Evolutionary conservation across 225 moss, liverwort and hornwort species (phyloP).

Genomic region (Lunularia cruciata): DNA sequence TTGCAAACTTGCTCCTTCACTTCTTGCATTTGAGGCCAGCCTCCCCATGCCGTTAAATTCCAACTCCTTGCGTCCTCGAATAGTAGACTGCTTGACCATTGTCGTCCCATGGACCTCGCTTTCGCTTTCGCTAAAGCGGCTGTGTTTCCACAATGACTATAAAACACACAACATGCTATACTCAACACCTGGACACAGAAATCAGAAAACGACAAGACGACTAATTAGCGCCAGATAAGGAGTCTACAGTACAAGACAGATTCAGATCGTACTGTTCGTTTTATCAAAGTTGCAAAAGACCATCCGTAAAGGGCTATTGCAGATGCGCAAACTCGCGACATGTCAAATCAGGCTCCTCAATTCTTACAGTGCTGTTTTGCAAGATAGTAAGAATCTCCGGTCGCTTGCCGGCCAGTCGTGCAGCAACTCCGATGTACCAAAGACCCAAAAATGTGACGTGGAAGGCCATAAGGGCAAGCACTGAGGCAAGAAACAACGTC

Average conservation of each 20-base stretch:
- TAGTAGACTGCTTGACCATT: conserved; percentile 63
- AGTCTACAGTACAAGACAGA: no score
- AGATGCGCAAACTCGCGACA: conserved; percentile 14
- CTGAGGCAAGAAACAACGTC: conserved; percentile 90
- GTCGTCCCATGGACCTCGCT: conserved; percentile 58
- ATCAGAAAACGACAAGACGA: not conserved
- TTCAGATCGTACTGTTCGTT: no score
- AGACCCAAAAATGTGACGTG: conserved; percentile 88
- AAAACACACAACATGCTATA: conserved; percentile 98
- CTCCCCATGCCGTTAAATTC: conserved; percentile 55
- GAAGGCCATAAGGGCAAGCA: conserved; percentile 72
- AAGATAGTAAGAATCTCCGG: conserved; percentile 92
- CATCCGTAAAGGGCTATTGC: no score
- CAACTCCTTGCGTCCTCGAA: conserved; percentile 81
- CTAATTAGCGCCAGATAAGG: no score
- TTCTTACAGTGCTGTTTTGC: conserved; percentile 90
- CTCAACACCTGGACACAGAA: conserved; percentile 77
- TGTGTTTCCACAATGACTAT: conserved; percentile 97
- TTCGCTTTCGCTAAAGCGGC: conserved; percentile 58
- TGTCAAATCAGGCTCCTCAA: not conserved
- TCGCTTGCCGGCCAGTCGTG: conserved; percentile 87
- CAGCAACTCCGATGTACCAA: conserved; percentile 86
- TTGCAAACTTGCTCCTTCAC: conserved; percentile 95
- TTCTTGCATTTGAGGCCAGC: conserved; percentile 83
- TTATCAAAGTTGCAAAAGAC: no score